Conservation (phyloP, 768 basidiomycete species). For the Scleroderma bovista region DNA sequence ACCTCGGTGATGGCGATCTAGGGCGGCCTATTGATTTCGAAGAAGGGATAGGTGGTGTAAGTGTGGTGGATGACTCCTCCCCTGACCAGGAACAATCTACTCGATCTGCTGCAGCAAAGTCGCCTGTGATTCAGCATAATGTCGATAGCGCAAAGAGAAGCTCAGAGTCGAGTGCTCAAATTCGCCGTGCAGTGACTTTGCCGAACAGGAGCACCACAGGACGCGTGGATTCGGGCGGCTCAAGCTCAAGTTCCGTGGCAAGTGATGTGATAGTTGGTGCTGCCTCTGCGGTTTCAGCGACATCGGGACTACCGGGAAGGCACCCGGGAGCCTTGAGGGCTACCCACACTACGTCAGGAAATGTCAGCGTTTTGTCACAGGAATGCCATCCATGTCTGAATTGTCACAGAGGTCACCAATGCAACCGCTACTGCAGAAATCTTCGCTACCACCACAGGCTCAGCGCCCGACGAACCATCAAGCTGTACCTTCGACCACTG, state of each 20-base stretch:
- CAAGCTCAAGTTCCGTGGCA: not conserved
- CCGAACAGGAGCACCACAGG: not conserved
- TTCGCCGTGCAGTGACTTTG: not conserved
- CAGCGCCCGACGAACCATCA: constrained; percentile 9
- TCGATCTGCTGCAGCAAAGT: not conserved
- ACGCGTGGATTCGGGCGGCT: not conserved
- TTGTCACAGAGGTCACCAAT: constrained; percentile 5
- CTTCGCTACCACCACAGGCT: not conserved
- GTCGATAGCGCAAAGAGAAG: not conserved
- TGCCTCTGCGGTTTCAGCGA: not conserved
- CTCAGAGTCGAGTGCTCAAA: not conserved
- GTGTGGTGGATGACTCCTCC: constrained; percentile 5
- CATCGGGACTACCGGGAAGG: not conserved
- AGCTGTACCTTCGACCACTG: constrained; percentile 2
- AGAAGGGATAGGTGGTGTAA: constrained; percentile 25
- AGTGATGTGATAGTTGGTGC: not conserved
- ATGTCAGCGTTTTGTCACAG: constrained; percentile 45
- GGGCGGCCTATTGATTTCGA: constrained; percentile 36
- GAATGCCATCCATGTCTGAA: constrained; percentile 33
- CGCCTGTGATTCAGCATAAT: not conserved
- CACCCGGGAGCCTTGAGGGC: not conserved
- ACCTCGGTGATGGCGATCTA: constrained; percentile 42
- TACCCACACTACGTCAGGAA: not conserved
- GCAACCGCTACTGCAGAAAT: constrained; percentile 6
- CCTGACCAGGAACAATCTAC: not conserved